phyloP scores from a whole-genome alignment of 352 stramenopile species.

The Phytophthora brassicae region DNA sequence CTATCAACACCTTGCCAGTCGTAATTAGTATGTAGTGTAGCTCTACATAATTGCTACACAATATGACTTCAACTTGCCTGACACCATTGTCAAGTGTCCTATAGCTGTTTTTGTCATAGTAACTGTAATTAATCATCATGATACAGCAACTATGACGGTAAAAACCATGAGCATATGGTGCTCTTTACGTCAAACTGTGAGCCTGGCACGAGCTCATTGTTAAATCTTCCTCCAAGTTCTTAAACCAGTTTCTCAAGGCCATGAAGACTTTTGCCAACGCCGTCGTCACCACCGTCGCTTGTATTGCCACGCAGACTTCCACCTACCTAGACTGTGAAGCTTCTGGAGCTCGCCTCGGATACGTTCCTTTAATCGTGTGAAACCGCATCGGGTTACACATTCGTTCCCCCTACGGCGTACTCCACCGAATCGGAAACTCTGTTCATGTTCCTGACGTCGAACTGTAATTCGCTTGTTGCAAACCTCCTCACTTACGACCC shows the following conservation, averaged over 20 bases:
- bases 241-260: conserved; percentile 28
- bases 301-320: too few species aligned
- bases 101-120: background rate
- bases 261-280: conserved; percentile 34
- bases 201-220: conserved; percentile 31
- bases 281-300: too few species aligned
- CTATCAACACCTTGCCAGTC: background rate
- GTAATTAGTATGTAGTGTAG: background rate
- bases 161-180: too few species aligned
- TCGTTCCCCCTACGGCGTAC: conserved; percentile 38
- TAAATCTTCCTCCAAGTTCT: conserved; percentile 37
- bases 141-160: too few species aligned
- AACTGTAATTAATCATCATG: too few species aligned
- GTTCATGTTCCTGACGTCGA: conserved; percentile 40
- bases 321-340: conserved; percentile 37
- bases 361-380: conserved; percentile 29
- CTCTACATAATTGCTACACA: conserved; percentile 17
- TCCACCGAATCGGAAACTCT: conserved; percentile 31
- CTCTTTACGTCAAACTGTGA: background rate
- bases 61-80: conserved; percentile 17
- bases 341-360: conserved; percentile 26
- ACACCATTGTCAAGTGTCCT: background rate
- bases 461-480: conserved; percentile 37
- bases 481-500: conserved; percentile 36
- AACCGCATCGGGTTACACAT: conserved; percentile 31